Conservation (phyloP, 2,329 filamentous ascomycete species). For the Colletotrichum ledebouriae region DNA sequence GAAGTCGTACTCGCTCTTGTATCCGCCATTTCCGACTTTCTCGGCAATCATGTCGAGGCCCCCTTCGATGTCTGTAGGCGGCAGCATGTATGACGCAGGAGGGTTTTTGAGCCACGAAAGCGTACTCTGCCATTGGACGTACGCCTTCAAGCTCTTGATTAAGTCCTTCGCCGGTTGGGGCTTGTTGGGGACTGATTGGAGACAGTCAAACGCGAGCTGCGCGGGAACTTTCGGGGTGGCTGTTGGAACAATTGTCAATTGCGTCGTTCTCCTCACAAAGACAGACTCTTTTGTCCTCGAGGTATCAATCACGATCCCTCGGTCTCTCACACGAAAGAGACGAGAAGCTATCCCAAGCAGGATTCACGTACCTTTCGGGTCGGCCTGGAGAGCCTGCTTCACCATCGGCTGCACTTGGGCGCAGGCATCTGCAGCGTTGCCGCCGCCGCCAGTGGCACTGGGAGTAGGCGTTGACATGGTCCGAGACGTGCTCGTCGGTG, state of each 20-base stretch:
- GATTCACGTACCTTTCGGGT: constrained; percentile 31
- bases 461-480: constrained; percentile 14
- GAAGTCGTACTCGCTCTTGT: constrained; percentile 67
- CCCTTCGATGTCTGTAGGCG: constrained; percentile 61
- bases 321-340: background rate
- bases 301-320: background rate
- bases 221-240: constrained; percentile 52
- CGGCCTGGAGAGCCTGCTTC: constrained; percentile 18
- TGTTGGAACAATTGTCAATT: constrained; percentile 30
- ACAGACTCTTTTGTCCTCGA: background rate
- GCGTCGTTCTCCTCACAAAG: background rate
- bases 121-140: constrained; percentile 63
- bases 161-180: constrained; percentile 52
- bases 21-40: constrained; percentile 58
- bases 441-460: constrained; percentile 1
- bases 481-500: constrained; percentile 6
- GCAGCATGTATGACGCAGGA: constrained; percentile 63
- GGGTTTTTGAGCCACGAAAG: constrained; percentile 64
- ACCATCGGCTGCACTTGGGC: constrained; percentile 29
- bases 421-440: constrained; percentile 11
- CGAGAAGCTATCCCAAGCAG: background rate
- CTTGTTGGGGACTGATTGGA: constrained; percentile 56
- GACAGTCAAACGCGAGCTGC: constrained; percentile 53
- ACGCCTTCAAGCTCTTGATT: constrained; percentile 55
- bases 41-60: constrained; percentile 59